Conservation (phyloP, 164 flowering plant species). For the Vitis labrusca region DNA sequence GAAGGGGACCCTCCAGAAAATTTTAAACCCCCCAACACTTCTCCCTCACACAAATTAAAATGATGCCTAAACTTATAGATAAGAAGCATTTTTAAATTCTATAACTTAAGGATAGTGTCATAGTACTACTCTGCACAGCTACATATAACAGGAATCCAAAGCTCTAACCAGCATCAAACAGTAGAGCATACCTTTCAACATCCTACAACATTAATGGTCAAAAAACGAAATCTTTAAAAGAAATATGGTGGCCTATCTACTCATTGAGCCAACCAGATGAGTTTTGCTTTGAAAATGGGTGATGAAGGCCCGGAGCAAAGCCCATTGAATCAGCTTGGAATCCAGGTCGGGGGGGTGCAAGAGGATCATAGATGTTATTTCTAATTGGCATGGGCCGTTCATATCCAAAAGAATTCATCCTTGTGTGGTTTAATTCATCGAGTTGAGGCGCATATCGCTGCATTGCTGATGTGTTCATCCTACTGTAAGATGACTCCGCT, state of each 20-base stretch:
- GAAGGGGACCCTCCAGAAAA: too few species aligned
- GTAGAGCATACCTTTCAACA: background rate
- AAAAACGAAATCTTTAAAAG: background rate
- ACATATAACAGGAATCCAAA: background rate
- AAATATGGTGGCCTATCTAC: slow-evolving; percentile 1
- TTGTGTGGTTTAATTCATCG: slow-evolving; percentile 44
- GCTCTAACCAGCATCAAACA: background rate
- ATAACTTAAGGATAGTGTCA: too few species aligned
- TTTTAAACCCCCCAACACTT: too few species aligned
- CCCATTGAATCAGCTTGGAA: slow-evolving; percentile 21
- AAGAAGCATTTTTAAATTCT: too few species aligned
- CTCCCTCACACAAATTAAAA: too few species aligned
- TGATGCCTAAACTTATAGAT: too few species aligned
- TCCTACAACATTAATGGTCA: background rate
- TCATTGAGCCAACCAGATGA: slow-evolving; percentile 63
- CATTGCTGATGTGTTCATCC: slow-evolving; percentile 35
- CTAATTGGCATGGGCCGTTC: slow-evolving; percentile 8
- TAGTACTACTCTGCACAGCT: background rate
- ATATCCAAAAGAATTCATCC: slow-evolving; percentile 17
- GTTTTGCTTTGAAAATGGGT: slow-evolving; percentile 20
- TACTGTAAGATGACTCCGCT: slow-evolving; percentile 17
- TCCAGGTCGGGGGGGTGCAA: slow-evolving; percentile 19
- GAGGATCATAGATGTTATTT: slow-evolving; percentile 15
- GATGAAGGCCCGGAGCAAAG: slow-evolving; percentile 49
- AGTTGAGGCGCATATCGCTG: slow-evolving; percentile 55